Evolutionary conservation across 176 grass and related monocot genomes (phyloP), one percentile per base, ranked within the genome.

Genomic region (Poa pratensis): DNA sequence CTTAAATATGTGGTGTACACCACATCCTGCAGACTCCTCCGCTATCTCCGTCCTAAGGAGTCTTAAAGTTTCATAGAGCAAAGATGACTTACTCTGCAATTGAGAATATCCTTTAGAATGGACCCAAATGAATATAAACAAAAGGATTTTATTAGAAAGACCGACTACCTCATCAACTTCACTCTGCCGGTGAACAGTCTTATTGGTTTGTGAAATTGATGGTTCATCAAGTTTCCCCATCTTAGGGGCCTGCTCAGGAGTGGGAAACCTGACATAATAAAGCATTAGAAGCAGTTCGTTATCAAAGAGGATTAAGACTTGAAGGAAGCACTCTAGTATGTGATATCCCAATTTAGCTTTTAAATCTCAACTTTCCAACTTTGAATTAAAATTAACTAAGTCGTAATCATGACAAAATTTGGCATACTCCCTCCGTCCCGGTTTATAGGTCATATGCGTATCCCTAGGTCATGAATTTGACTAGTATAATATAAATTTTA

Each of bases 1-100:
- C 93, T 39, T 89, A 39, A 92, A 92, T 92, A 95, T 92, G 74
- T 95, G 93, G 71, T 95, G 86, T 62, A 80, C 79, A 80, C 40
- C 58, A 61, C 4, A 78, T 45, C 87, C 90, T 76, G 83, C 85
- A 40, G 7, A 11, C 26, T 70, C 75, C 70, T 95, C 64, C 39
- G 92, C 20, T 81, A 95, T 79, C 58, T 80, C 57, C 11, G 14
- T 10, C 79, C 93, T 87, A 39, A 95, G 88, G 70, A 18, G 11
- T 70, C 1, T 19, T 60, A 95, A 53, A 70, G 80, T 77, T 8
- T 89, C 11, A 57, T 51, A 92, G 52, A 95, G 82, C 24, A 66
- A 30, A 0, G 69, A 64, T 69, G 93, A 68, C 17, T 84, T 72
- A 6, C 81, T 86, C 90, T 95, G 79, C 54, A 90, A 82, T 73